Evolutionary conservation across 2,329 filamentous ascomycete genomes (phyloP), one percentile per base, ranked within the genome.

Genomic region (Calonectria ilicicola): DNA sequence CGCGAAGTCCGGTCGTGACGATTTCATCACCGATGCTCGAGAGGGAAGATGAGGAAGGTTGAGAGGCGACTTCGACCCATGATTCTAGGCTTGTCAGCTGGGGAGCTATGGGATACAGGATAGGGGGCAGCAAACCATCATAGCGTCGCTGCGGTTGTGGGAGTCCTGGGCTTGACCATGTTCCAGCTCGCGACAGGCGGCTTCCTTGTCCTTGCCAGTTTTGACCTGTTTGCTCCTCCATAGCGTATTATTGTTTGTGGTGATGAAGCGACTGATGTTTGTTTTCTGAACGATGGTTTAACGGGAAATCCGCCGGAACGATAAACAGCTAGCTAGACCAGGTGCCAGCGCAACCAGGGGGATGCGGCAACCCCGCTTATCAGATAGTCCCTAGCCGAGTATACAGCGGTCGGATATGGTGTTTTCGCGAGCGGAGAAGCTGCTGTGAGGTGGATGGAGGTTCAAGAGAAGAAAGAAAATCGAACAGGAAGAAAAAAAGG

Each of bases 21-120:
- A 98, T 96, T 80, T 98, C 96, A 76, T 98, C 95, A 74, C 90
- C 91, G 81, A 93, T 92, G 67, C 92, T 98, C 23, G 96, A 98
- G 15, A 98, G 87, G 17, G 96, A 98, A 2, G 96, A 98, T 2
- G 96, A 98, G 0, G 96, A 98, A 9, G 96, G 95, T 79, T 97
- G 95, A 5, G 96, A 98, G 58, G 94, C 91, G 73, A 99, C 92
- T 83, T 99, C 96, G 78, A 98, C 92, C 97, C 97, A 99, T 10
- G 97, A 98, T 86, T 98, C 97, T 96, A 87, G 77, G 70, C 38
- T 9, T 17, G 69, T 79, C 70, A 80, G 72, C 46, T 63, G 64
- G 60, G 29, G 27, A 53, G 40, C 42, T 26, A 21, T 53, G 60
- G 27, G 35, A 51, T 38, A 47, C 66, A 47, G 53, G n/a, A 47